These are phyloP conservation scores for Fusarium duplospermum DNA, from an alignment of 2,329 filamentous ascomycete genomes.

Conservation along the genomic window DNA sequence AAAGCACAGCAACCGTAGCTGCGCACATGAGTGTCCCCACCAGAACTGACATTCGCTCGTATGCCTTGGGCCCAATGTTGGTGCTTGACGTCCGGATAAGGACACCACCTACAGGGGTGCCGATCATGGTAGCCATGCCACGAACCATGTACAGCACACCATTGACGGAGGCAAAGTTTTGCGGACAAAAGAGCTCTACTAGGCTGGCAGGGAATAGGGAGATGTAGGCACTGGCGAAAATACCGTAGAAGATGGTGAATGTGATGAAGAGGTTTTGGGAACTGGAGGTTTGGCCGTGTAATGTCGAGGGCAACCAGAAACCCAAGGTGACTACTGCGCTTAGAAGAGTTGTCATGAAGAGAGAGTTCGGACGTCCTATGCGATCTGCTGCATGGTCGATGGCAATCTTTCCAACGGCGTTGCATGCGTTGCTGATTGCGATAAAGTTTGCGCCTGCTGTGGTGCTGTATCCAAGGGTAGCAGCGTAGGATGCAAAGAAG, in stretches of 20 bases:
- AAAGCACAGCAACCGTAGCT: not conserved
- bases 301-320: not conserved
- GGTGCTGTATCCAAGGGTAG: constrained; percentile 9
- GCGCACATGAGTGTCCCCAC: not conserved
- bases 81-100: not conserved
- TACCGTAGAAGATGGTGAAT: not conserved
- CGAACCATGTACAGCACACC: not conserved
- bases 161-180: not conserved
- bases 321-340: not conserved
- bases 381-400: not conserved
- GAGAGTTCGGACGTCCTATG: not conserved
- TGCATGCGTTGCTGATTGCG: constrained; percentile 22
- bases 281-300: not conserved
- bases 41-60: not conserved
- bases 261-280: not conserved
- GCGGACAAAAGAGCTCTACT: not conserved
- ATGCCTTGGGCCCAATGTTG: not conserved
- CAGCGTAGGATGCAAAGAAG: constrained; percentile 10
- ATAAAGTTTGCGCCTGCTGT: constrained; percentile 14
- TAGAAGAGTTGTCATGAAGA: not conserved
- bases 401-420: constrained; percentile 11
- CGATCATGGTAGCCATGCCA: not conserved
- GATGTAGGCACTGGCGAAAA: not conserved
- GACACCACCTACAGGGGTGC: not conserved
- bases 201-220: not conserved